Evolutionary conservation across 202 grass and related monocot genomes (phyloP).

Genomic region (Schoenoplectus triqueter): DNA sequence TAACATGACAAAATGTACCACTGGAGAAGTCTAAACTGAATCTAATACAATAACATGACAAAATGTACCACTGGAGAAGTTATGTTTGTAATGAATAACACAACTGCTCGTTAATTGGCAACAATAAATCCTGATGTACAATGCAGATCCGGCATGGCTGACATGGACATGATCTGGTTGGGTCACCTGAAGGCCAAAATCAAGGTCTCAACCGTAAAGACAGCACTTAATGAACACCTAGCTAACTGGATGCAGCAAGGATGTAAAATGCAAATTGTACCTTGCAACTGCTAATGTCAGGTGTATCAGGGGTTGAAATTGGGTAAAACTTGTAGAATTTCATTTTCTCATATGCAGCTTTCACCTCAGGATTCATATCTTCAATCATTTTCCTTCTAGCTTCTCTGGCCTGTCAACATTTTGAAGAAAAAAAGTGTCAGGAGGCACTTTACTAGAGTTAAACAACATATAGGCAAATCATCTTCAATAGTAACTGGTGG

Average conservation of each 20-base stretch:
- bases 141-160: not conserved
- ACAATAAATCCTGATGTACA: not conserved
- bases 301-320: conserved; percentile 35
- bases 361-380: conserved; percentile 73
- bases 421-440: conserved; percentile 14
- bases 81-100: not conserved
- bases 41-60: not conserved
- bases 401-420: conserved; percentile 69
- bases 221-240: not conserved
- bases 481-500: not conserved
- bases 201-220: not conserved
- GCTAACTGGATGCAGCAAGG: not conserved
- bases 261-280: not conserved
- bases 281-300: conserved; percentile 32
- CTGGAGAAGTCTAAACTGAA: not conserved
- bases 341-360: conserved; percentile 73
- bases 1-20: not conserved
- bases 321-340: conserved; percentile 93
- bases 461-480: not conserved
- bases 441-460: not conserved
- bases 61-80: not conserved
- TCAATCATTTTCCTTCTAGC: conserved; percentile 82
- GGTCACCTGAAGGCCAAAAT: not conserved
- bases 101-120: not conserved
- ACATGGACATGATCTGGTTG: not conserved